Evolutionary conservation across 306 rosid species (phyloP), one percentile per base, ranked within the genome.

Genomic region (Trifolium subterraneum): DNA sequence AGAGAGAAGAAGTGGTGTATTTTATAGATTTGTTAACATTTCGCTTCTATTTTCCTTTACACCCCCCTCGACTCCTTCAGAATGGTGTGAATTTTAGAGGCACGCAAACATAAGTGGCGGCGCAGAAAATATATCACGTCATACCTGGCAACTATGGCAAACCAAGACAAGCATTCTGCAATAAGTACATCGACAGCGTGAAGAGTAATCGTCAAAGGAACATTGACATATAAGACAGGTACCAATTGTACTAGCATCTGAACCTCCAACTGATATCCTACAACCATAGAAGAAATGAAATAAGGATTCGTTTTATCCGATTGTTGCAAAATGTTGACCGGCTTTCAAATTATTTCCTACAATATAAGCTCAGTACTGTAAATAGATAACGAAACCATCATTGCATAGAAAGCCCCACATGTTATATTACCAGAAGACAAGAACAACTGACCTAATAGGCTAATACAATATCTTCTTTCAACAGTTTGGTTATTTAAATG

Each of bases 181-280:
- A 62, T 83, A 63, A 66, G 86, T 55, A 79, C 98, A 91, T 69
- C 96, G 88, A 78, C 84, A 84, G 73, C 98, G 97, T 74, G 90
- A 80, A 77, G 94, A 84, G 75, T 94, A 94, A 83, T 94, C 90
- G 70, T 94, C 98, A 88, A 80, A 91, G 15, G 89, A 82, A 45
- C 86, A 44, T 63, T 65, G 75, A 67, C 98, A 94, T 23, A 78
- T 64, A 73, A 94, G 97, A 81, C 97, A 94, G 74, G 82, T 52
- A 19, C 96, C 94, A 45, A 89, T 20, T 63, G 85, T 76, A 56
- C 86, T 82, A 54, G 84, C 71, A 64, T 86, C 97, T 77, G 89
- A 88, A 83, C 97, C 85, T 81, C 96, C 96, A 77, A 91, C 96
- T n/a, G 96, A 84, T 66, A 91, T 88, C 93, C 98, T 94, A 68